A percentile compares a stretch with the other conserved stretches of the same genome.
Conservation (phyloP, 768 basidiomycete genomes). For the Tubosaeta sp. region DNA sequence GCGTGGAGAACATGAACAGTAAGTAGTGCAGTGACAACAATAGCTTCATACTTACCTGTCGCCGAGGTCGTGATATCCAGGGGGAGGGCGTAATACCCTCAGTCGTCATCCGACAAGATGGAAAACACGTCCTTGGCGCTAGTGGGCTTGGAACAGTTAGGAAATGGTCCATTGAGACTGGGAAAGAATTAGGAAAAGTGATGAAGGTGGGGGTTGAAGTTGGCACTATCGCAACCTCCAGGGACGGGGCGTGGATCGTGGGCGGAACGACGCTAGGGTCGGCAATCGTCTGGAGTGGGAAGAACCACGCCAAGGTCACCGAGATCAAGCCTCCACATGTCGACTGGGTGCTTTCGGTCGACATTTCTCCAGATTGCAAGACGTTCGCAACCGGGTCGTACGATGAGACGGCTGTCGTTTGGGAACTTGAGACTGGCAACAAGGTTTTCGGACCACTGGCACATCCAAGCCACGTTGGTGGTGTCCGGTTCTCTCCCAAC, state of each 20-base stretch:
- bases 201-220: background rate
- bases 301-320: background rate
- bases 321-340: conserved; percentile 1
- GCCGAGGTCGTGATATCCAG: background rate
- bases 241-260: conserved; percentile 5
- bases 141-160: conserved; percentile 2
- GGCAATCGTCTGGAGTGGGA: conserved; percentile 1
- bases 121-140: conserved; percentile 1
- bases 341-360: conserved; percentile 5
- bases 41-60: background rate
- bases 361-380: conserved; percentile 4
- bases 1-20: background rate
- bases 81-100: conserved; percentile 4
- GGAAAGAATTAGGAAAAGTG: background rate
- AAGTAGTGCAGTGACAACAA: background rate
- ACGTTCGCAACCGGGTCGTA: conserved; percentile 6
- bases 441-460: background rate
- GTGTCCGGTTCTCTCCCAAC: conserved; percentile 4
- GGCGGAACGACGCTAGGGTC: conserved; percentile 3
- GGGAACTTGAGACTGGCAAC: background rate
- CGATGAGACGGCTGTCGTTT: conserved; percentile 2
- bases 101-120: conserved; percentile 2
- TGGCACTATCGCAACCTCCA: conserved; percentile 1
- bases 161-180: background rate
- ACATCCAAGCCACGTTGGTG: background rate